phyloP scores from a whole-genome alignment of 1,139 yeast species.

The Lodderomyces jiufengensis region DNA sequence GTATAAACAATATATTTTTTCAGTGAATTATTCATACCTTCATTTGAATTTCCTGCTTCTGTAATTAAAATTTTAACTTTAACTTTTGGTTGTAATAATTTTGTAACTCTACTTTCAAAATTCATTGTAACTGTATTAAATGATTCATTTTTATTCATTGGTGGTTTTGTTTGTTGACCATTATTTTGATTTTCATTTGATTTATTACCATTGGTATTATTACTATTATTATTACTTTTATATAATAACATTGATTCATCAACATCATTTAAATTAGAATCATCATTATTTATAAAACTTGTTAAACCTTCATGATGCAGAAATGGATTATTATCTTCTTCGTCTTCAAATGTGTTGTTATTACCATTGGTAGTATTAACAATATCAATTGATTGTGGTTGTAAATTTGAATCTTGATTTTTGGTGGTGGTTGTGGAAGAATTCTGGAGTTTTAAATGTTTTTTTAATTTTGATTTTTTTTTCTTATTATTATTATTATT shows the following conservation, averaged over 20 bases:
- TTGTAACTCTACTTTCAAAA: conserved; percentile 37
- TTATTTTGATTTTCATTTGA: conserved; percentile 5
- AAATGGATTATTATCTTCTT: conserved; percentile 54
- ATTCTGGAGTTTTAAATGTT: too few species aligned
- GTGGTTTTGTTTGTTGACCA: conserved; percentile 13
- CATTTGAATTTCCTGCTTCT: conserved; percentile 78
- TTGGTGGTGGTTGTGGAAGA: neutral
- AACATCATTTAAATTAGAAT: conserved; percentile 11
- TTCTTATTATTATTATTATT: too few species aligned
- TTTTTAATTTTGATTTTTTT: too few species aligned
- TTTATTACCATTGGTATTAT: conserved; percentile 1
- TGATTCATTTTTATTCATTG: conserved; percentile 5
- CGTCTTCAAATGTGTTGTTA: conserved; percentile 21
- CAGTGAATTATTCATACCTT: conserved; percentile 58
- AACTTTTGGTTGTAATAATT: conserved; percentile 28
- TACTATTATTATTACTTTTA: conserved; percentile 11
- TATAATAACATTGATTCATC: conserved; percentile 30
- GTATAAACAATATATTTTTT: conserved; percentile 77
- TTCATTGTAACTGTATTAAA: conserved; percentile 33
- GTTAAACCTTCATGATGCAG: conserved; percentile 27
- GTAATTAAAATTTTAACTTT: conserved; percentile 50
- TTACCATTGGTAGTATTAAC: too few species aligned
- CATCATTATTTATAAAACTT: conserved; percentile 19
- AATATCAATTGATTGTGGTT: neutral
- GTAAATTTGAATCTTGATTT: neutral